These are phyloP conservation scores for Megacollybia platyphylla DNA, from an alignment of 1,284 basidiomycete species.

Conservation along the genomic window DNA sequence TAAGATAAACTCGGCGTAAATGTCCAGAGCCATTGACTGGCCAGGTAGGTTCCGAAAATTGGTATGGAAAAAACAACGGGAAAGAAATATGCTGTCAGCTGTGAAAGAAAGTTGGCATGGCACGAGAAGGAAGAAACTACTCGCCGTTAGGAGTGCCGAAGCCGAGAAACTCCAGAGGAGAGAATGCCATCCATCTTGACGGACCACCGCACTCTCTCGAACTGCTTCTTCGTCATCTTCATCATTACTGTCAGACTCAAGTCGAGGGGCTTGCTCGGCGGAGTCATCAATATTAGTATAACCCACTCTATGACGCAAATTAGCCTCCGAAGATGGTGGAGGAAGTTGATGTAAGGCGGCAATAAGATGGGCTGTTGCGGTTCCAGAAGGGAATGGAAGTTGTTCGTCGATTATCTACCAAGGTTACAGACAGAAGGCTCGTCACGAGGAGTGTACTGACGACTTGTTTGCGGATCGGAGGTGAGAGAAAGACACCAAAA, in stretches of 20 bases:
- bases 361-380: constrained; percentile 93
- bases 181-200: constrained; percentile 59
- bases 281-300: constrained; percentile 25
- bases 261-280: not conserved
- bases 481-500: constrained; percentile 92
- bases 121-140: constrained; percentile 12
- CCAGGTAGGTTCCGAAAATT: constrained; percentile 79
- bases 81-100: constrained; percentile 77
- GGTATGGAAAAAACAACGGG: constrained; percentile 88
- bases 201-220: constrained; percentile 26
- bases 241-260: constrained; percentile 21
- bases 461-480: constrained; percentile 88
- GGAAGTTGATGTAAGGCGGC: constrained; percentile 79
- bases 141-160: constrained; percentile 61
- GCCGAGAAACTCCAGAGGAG: constrained; percentile 66
- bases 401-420: constrained; percentile 84
- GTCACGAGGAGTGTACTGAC: constrained; percentile 21
- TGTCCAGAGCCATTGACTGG: constrained; percentile 86
- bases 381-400: constrained; percentile 88
- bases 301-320: constrained; percentile 37
- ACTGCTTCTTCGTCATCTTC: constrained; percentile 20
- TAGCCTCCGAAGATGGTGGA: constrained; percentile 33
- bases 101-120: not conserved
- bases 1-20: constrained; percentile 90
- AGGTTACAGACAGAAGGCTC: not conserved